Conservation (phyloP, 768 basidiomycete genomes). For the Trametes cinnabarina region DNA sequence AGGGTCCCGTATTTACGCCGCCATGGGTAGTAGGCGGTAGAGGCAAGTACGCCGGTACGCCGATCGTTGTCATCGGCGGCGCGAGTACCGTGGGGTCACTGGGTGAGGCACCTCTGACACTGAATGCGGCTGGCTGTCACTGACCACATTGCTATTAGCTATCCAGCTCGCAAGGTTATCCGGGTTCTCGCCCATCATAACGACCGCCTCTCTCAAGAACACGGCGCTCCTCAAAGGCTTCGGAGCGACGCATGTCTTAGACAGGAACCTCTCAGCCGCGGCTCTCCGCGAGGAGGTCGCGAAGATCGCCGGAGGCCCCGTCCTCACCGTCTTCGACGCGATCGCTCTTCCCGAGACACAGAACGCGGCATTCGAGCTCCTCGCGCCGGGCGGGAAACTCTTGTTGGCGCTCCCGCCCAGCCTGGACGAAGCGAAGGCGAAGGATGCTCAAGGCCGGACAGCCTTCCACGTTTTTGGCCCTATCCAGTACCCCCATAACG, state of each 20-base stretch:
- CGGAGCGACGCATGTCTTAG: constrained; percentile 29
- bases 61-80: constrained; percentile 29
- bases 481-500: constrained; percentile 7
- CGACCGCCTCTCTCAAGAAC: constrained; percentile 28
- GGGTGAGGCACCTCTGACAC: constrained; percentile 5
- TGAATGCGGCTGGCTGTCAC: too few species aligned
- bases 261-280: constrained; percentile 20
- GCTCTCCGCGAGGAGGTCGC: constrained; percentile 3
- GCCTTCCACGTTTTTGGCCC: constrained; percentile 41
- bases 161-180: constrained; percentile 28
- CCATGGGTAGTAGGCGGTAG: constrained; percentile 28
- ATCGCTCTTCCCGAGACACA: constrained; percentile 20
- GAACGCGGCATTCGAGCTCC: constrained; percentile 15
- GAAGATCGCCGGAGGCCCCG: neutral
- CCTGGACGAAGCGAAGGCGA: neutral
- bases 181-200: constrained; percentile 31
- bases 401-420: constrained; percentile 10
- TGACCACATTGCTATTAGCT: constrained; percentile 10
- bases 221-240: constrained; percentile 13
- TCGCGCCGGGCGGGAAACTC: constrained; percentile 23
- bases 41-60: constrained; percentile 30
- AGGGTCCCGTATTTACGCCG: constrained; percentile 20
- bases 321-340: constrained; percentile 23
- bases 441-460: constrained; percentile 41
- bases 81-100: constrained; percentile 26